Evolutionary conservation across 169 alveolate species (phyloP).

Genomic region (Amoebophrya sp.): DNA sequence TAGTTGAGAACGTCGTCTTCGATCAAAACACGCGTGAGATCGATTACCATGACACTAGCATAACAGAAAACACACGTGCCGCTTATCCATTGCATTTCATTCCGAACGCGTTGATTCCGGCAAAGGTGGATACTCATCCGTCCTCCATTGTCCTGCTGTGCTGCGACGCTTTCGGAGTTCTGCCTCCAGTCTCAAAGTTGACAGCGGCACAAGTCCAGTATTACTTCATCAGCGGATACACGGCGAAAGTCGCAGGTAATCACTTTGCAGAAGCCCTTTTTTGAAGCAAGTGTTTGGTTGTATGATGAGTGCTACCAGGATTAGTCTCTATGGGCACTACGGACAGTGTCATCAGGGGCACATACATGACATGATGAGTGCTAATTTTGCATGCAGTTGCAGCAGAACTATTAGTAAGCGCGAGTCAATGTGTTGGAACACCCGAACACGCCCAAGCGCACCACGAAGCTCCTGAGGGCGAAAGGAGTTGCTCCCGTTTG

Average conservation of each 20-base stretch:
- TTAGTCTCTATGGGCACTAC: too few relatives aligned
- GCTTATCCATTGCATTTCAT: constrained; percentile 87
- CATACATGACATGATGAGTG: too few relatives aligned
- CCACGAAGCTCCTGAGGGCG: too few relatives aligned
- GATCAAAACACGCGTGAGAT: constrained; percentile 72
- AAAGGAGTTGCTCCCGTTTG: too few relatives aligned
- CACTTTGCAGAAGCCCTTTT: not conserved
- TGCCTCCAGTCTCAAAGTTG: constrained; percentile 86
- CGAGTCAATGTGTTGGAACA: too few relatives aligned
- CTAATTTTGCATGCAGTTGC: too few relatives aligned
- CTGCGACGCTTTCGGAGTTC: constrained; percentile 93
- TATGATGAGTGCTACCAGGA: too few relatives aligned
- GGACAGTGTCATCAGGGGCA: too few relatives aligned
- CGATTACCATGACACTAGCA: constrained; percentile 73
- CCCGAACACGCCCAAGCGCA: too few relatives aligned
- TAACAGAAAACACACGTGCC: constrained; percentile 74
- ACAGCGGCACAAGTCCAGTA: constrained; percentile 82
- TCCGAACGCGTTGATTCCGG: constrained; percentile 85
- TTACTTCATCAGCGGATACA: constrained; percentile 91
- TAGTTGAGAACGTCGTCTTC: constrained; percentile 77
- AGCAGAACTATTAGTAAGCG: too few relatives aligned
- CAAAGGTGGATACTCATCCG: constrained; percentile 84
- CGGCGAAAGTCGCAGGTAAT: constrained; percentile 79
- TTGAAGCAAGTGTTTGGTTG: too few relatives aligned
- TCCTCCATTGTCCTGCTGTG: constrained; percentile 83